A percentile compares a stretch with the other conserved stretches of the same genome.
Evolutionary conservation across 1,284 basidiomycete genomes (phyloP).

Genomic region (Vanrija sp.): DNA sequence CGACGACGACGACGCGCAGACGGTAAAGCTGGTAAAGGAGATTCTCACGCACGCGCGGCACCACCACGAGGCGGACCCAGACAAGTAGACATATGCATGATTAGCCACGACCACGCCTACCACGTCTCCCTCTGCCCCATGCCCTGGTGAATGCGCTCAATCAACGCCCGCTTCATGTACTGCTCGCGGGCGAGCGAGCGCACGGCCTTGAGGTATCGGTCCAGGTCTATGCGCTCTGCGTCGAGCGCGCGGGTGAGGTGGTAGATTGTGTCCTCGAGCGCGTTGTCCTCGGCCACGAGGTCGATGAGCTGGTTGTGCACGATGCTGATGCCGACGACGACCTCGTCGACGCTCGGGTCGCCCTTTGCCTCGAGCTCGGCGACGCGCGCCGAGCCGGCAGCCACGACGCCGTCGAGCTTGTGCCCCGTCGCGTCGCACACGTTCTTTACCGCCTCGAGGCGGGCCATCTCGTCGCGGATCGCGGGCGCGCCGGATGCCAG

Average conservation of each 20-base stretch:
- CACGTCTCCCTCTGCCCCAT: slow-evolving; percentile 56
- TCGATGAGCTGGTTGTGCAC: slow-evolving; percentile 96
- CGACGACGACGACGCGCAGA: slow-evolving; percentile 11
- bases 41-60: slow-evolving; percentile 14
- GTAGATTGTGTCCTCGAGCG: slow-evolving; percentile 96
- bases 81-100: neutral
- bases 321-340: slow-evolving; percentile 89
- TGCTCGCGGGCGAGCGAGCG: slow-evolving; percentile 88
- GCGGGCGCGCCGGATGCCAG: slow-evolving; percentile 85
- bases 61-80: slow-evolving; percentile 9
- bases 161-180: slow-evolving; percentile 67
- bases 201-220: slow-evolving; percentile 82
- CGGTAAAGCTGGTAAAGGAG: slow-evolving; percentile 6
- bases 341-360: slow-evolving; percentile 69
- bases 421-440: slow-evolving; percentile 77
- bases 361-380: slow-evolving; percentile 62
- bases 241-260: slow-evolving; percentile 92
- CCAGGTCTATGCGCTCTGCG: slow-evolving; percentile 84
- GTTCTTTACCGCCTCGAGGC: slow-evolving; percentile 89
- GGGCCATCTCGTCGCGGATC: slow-evolving; percentile 88
- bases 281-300: slow-evolving; percentile 95
- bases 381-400: slow-evolving; percentile 63
- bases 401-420: slow-evolving; percentile 62
- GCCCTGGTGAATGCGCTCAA: slow-evolving; percentile 74
- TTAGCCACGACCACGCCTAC: neutral